Evolutionary conservation across 495 filamentous ascomycete genomes (phyloP).

Genomic region (Aspergillus homomorphus): DNA sequence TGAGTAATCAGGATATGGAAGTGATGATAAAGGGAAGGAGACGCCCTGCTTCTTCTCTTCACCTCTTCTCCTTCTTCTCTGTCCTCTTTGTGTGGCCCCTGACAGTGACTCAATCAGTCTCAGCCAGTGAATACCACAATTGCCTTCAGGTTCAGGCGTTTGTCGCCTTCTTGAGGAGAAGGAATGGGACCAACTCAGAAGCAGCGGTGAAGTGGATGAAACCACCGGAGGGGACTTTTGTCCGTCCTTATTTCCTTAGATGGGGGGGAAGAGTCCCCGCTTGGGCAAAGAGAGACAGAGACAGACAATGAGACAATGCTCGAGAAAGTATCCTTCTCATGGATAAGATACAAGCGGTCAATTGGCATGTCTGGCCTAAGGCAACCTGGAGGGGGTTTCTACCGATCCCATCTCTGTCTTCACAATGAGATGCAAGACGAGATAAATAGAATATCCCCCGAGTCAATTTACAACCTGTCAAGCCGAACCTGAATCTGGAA

Average conservation of each 20-base stretch:
- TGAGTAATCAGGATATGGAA: background rate
- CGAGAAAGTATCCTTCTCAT: background rate
- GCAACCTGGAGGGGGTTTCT: background rate
- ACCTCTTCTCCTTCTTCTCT: background rate
- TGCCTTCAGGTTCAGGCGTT: background rate
- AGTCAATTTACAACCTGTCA: conserved; percentile 9
- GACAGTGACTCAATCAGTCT: background rate
- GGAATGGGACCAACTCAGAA: conserved; percentile 1
- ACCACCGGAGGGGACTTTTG: conserved; percentile 10
- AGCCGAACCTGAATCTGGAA: background rate
- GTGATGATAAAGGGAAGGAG: background rate
- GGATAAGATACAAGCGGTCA: conserved; percentile 16
- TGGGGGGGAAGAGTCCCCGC: no score
- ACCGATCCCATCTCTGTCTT: background rate
- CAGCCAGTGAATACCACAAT: no score
- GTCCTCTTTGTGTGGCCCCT: no score
- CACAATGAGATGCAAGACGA: background rate
- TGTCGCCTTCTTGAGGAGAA: background rate
- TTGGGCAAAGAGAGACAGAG: background rate
- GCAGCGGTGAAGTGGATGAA: conserved; percentile 14
- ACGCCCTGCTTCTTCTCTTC: background rate
- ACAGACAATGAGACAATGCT: no score
- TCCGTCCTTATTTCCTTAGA: background rate
- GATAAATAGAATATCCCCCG: background rate
- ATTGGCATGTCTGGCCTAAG: background rate